phyloP scores from a whole-genome alignment of 352 stramenopile species.

The Phytophthora foliorum region DNA sequence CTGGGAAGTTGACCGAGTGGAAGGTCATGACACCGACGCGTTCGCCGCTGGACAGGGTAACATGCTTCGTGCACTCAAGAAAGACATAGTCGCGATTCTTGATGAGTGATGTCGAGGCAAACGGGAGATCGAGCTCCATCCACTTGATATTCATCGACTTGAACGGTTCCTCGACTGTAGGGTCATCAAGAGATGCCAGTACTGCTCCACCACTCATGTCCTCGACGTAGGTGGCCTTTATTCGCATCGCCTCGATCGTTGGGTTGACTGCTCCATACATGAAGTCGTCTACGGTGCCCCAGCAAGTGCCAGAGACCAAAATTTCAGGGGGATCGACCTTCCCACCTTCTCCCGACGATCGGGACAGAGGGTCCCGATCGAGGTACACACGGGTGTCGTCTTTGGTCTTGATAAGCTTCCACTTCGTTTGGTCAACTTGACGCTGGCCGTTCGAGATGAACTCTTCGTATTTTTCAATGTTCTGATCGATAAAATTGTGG shows the following conservation, averaged over 20 bases:
- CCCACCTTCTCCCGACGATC: too few relatives aligned
- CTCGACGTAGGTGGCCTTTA: slow-evolving; percentile 15
- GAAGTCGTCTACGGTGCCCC: slow-evolving; percentile 34
- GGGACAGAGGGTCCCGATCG: not conserved
- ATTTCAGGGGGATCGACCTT: not conserved
- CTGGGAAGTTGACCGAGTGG: slow-evolving; percentile 23
- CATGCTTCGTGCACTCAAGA: slow-evolving; percentile 8
- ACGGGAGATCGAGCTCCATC: slow-evolving; percentile 24
- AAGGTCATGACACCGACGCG: slow-evolving; percentile 25
- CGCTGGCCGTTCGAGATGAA: not conserved
- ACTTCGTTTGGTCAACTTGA: not conserved
- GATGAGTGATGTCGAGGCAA: slow-evolving; percentile 7
- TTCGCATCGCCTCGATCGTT: slow-evolving; percentile 28
- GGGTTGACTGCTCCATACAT: slow-evolving; percentile 40
- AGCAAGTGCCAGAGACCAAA: not conserved
- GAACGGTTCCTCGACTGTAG: slow-evolving; percentile 48
- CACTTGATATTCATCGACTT: slow-evolving; percentile 34
- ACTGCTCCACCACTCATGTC: slow-evolving; percentile 40
- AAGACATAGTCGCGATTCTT: slow-evolving; percentile 27
- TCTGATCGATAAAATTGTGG: not conserved
- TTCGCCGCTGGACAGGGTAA: slow-evolving; percentile 6
- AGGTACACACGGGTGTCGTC: not conserved
- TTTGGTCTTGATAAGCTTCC: not conserved
- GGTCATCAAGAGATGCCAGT: slow-evolving; percentile 42
- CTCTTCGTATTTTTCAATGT: not conserved